Evolutionary conservation across 106 monocot species (phyloP).

Genomic region (Allium sativum): DNA sequence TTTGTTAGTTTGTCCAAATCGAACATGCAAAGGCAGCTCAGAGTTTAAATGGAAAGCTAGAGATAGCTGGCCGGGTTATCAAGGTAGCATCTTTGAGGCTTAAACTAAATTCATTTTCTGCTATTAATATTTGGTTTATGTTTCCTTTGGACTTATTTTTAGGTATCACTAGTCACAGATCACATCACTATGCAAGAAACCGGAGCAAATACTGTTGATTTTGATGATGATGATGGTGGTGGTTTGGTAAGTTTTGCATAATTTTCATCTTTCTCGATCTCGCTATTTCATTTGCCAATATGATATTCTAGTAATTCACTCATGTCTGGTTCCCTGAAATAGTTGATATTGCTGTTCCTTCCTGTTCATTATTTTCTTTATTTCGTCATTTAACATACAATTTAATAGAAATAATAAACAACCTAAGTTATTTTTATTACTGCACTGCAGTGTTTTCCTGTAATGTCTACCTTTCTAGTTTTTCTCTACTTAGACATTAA

Average conservation of each 20-base stretch:
- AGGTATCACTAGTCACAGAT: conserved; percentile 68
- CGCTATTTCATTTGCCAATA: not conserved
- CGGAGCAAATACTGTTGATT: conserved; percentile 53
- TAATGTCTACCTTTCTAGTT: too few species aligned
- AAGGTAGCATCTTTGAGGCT: conserved; percentile 24
- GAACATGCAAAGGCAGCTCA: conserved; percentile 73
- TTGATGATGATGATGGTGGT: conserved; percentile 92
- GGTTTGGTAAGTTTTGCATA: conserved; percentile 50
- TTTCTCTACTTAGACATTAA: too few species aligned
- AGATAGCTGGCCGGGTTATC: conserved; percentile 64
- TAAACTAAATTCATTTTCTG: too few species aligned
- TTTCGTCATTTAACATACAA: too few species aligned
- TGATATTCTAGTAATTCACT: too few species aligned
- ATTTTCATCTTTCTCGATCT: not conserved
- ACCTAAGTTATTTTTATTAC: too few species aligned
- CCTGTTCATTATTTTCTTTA: too few species aligned
- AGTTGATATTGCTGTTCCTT: too few species aligned
- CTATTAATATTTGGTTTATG: too few species aligned
- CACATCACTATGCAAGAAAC: conserved; percentile 47
- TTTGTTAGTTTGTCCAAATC: conserved; percentile 44
- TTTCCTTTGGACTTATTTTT: not conserved
- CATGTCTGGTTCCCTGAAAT: too few species aligned
- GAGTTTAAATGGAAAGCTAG: conserved; percentile 73
- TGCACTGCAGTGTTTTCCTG: too few species aligned
- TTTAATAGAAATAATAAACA: too few species aligned